Conservation (phyloP, 352 stramenopile species). For the Phytophthora boehmeriae region DNA sequence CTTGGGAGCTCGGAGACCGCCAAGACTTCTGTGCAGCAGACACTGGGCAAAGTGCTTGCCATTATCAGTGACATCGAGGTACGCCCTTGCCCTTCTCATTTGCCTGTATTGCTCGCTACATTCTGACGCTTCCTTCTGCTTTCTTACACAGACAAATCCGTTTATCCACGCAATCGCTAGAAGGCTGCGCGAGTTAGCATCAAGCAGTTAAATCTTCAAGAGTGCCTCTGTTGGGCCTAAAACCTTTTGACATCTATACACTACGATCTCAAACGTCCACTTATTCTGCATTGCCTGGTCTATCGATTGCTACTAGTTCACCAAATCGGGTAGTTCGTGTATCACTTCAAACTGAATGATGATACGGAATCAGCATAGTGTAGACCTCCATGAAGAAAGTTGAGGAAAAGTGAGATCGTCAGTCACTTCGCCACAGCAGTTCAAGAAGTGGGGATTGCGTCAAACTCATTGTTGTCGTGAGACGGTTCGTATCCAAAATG, state of each 20-base stretch:
- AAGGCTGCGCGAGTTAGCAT: conserved; percentile 66
- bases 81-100: conserved; percentile 13
- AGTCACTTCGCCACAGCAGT: too few species aligned
- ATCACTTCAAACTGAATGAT: too few species aligned
- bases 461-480: too few species aligned
- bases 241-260: conserved; percentile 35
- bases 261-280: conserved; percentile 1
- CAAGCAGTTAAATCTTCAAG: conserved; percentile 24
- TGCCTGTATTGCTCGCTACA: not conserved
- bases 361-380: too few species aligned
- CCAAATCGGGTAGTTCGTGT: too few species aligned
- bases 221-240: not conserved
- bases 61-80: conserved; percentile 74
- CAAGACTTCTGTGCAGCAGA: conserved; percentile 44
- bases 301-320: too few species aligned
- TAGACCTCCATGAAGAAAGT: too few species aligned
- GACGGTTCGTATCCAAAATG: too few species aligned
- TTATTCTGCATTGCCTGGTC: too few species aligned
- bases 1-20: conserved; percentile 37
- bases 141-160: conserved; percentile 48
- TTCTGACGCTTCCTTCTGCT: conserved; percentile 8
- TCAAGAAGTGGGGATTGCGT: too few species aligned
- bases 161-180: conserved; percentile 77
- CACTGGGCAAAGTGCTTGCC: conserved; percentile 72
- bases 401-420: conserved; percentile 3